These are phyloP conservation scores for Castanea mollissima DNA, from an alignment of 306 rosid genomes.

Conservation along the genomic window DNA sequence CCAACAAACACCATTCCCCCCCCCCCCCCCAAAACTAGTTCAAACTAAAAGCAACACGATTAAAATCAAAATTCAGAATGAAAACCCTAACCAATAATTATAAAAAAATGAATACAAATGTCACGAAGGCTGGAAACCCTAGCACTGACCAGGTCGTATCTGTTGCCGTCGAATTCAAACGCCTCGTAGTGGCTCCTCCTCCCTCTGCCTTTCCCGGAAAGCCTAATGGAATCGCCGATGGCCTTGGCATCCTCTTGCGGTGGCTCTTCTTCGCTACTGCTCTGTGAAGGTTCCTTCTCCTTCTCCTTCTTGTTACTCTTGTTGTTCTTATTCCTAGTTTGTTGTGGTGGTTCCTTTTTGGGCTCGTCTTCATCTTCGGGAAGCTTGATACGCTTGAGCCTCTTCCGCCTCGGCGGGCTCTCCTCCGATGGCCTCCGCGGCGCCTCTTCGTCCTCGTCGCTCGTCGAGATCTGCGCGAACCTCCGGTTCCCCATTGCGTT, in stretches of 20 bases:
- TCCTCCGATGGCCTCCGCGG: conserved; percentile 31
- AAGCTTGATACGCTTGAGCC: conserved; percentile 53
- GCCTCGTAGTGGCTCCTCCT: conserved; percentile 62
- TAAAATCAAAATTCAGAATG: neutral
- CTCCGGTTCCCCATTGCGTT: conserved; percentile 71
- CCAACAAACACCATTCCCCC: neutral
- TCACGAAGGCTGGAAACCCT: neutral
- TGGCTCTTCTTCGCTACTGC: conserved; percentile 37
- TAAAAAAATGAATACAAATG: no score
- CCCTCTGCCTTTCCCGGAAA: conserved; percentile 73
- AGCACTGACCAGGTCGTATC: conserved; percentile 59
- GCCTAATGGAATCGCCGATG: conserved; percentile 62
- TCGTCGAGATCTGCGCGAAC: conserved; percentile 62
- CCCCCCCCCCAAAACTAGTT: neutral
- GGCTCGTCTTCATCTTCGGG: conserved; percentile 29
- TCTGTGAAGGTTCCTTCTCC: neutral
- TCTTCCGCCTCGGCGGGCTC: conserved; percentile 25
- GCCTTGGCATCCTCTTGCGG: conserved; percentile 67
- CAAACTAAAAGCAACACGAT: neutral
- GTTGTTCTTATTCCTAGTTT: neutral
- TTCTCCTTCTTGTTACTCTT: neutral
- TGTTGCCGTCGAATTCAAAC: conserved; percentile 76
- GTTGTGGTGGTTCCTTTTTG: neutral
- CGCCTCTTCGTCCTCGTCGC: conserved; percentile 73
- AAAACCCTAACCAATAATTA: conserved; percentile 8